These are phyloP conservation scores for Trichoderma atroviride DNA, from an alignment of 2,329 filamentous ascomycete species.

Conservation along the genomic window DNA sequence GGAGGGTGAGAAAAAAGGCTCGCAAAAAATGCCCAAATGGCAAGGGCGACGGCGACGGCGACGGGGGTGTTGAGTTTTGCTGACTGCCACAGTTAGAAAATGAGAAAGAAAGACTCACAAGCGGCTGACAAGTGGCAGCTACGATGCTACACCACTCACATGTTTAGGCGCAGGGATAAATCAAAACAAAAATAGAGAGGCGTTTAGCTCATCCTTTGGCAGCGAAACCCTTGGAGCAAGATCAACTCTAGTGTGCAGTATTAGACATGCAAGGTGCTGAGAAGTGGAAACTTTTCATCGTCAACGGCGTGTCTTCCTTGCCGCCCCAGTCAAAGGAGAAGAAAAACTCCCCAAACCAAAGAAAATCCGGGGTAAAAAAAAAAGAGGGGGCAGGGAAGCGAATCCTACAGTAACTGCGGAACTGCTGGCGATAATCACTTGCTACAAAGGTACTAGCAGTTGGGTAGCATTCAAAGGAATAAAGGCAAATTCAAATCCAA, in stretches of 20 bases:
- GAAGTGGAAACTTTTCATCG: not conserved
- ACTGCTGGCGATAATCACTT: not conserved
- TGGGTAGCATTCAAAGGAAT: not conserved
- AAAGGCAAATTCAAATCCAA: not conserved
- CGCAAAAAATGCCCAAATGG: not conserved
- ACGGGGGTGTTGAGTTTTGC: not conserved
- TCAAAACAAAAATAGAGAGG: not conserved
- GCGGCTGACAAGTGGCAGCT: not conserved
- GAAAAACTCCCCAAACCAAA: not conserved
- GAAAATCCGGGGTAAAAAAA: slow-evolving; percentile 2
- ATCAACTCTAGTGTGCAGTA: not conserved
- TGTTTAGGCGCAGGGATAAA: not conserved
- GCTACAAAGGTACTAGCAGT: not conserved
- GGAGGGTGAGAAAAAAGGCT: not conserved
- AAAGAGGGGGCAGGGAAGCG: not conserved
- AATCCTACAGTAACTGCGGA: not conserved
- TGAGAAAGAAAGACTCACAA: not conserved
- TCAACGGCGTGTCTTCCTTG: not conserved
- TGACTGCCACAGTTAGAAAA: not conserved
- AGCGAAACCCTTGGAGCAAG: not conserved
- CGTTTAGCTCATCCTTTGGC: not conserved
- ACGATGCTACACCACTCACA: not conserved
- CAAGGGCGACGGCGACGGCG: not conserved
- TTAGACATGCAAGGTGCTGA: not conserved
- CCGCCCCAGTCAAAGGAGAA: not conserved